These are phyloP conservation scores for Dictyostelium firmibasis DNA, from an alignment of 78 protist species.

Conservation along the genomic window DNA sequence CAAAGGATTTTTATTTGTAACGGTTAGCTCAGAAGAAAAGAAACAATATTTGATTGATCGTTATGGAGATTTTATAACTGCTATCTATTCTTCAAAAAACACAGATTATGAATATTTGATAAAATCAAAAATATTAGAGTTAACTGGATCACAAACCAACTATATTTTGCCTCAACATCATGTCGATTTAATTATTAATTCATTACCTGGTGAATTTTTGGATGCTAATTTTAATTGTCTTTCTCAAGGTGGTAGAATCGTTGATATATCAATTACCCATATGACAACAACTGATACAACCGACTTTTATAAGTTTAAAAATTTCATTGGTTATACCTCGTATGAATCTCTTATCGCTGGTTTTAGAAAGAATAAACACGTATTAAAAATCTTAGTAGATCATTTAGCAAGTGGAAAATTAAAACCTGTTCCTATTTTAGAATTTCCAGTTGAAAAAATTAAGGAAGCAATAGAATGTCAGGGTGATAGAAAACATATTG, in stretches of 20 bases:
- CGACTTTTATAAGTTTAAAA: conserved; percentile 10
- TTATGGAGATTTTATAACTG: conserved; percentile 21
- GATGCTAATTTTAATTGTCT: conserved; percentile 34
- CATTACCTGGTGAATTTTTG: conserved; percentile 22
- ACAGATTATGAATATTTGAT: background rate
- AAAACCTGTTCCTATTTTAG: background rate
- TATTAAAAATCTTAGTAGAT: conserved; percentile 28
- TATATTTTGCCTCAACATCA: too few species aligned
- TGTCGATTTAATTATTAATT: conserved; percentile 79
- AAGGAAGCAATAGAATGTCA: background rate
- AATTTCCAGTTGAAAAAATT: too few species aligned
- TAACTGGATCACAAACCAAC: too few species aligned
- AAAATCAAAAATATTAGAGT: background rate
- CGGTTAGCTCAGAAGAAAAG: conserved; percentile 38
- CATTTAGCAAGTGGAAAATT: background rate
- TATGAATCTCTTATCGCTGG: background rate
- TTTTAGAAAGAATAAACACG: conserved; percentile 28
- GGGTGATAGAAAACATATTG: conserved; percentile 22
- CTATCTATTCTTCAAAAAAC: background rate
- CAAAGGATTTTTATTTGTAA: background rate
- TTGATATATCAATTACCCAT: conserved; percentile 56
- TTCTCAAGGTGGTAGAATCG: conserved; percentile 48
- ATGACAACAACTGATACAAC: background rate
- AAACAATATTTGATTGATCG: background rate
- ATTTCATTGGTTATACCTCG: background rate